These are phyloP conservation scores for Plasmopara muralis DNA, from an alignment of 352 stramenopile genomes.

Conservation along the genomic window DNA sequence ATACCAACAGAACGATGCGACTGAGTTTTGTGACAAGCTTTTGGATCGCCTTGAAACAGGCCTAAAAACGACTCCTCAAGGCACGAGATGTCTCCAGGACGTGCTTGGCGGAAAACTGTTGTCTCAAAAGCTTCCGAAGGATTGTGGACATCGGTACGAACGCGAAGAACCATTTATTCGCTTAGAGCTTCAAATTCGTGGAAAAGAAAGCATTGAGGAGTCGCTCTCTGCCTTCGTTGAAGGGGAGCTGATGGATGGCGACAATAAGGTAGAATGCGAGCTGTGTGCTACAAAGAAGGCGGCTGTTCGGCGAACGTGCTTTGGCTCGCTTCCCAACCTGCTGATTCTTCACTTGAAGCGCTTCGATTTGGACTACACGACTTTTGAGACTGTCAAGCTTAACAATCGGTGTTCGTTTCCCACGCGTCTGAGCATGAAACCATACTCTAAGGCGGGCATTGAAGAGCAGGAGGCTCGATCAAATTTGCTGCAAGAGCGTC, in stretches of 20 bases:
- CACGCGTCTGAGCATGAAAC: conserved; percentile 97
- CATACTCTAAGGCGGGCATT: conserved; percentile 95
- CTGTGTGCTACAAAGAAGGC: conserved; percentile 97
- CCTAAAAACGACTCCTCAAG: conserved; percentile 87
- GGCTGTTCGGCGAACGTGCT: conserved; percentile 92
- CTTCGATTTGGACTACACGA: conserved; percentile 99
- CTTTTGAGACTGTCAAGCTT: conserved; percentile 99
- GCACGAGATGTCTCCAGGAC: conserved; percentile 66
- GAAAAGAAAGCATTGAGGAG: conserved; percentile 98
- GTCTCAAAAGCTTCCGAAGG: conserved; percentile 87
- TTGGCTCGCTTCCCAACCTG: conserved; percentile 93
- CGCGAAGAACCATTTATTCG: conserved; percentile 96
- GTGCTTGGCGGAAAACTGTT: conserved; percentile 78
- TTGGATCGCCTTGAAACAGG: conserved; percentile 96
- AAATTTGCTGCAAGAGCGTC: conserved; percentile 28
- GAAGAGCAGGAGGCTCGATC: conserved; percentile 84
- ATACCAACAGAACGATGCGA: conserved; percentile 99
- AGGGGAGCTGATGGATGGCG: conserved; percentile 98
- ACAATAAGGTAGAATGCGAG: conserved; percentile 98
- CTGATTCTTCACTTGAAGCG: conserved; percentile 98
- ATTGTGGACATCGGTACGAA: conserved; percentile 90
- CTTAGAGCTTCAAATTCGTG: conserved; percentile 96
- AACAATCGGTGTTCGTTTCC: conserved; percentile 98
- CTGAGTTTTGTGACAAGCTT: conserved; percentile 98
- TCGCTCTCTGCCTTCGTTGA: conserved; percentile 95